Base-by-base conservation (phyloP, 306 rosid genomes). In the Glycine tomentella region DNA sequence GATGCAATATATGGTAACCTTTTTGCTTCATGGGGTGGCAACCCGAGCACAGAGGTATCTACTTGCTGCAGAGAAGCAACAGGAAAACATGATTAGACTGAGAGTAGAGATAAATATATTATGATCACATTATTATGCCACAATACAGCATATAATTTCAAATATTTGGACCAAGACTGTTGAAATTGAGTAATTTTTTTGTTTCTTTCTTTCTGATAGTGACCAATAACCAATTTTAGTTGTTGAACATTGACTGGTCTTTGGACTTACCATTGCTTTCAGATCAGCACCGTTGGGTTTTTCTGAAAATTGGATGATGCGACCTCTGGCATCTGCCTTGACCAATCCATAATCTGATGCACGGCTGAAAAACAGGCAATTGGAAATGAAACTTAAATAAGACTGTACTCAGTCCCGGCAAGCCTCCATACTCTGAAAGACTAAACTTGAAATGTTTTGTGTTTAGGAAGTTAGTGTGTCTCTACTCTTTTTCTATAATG, bases 311-410 rank as follows among this genome's bases (percentile, higher is more conserved):
- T 95, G 90, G 82, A 75, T 62, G 64, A 95, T 56, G 44, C 85
- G 88, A 51, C 92, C 97, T 88, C 91, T 86, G 77, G 90, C 65
- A 81, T 90, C 97, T 2, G 92, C 79, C 83, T 92, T 91, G 87
- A 92, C 91, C 87, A 95, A 87, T 66, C 98, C 98, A 59, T 82
- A 95, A 70, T 92, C 97, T 1, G 97, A 83, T 76, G 97, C 98
- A 1, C 95, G 98, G 81, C 98, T 92, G 91, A 71, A 87, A 85
- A 80, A 34, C 48, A 78, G n/a, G 44, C 17, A 70, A 46, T 80
- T 11, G 25, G 64, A 66, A 62, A 78, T 81, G 65, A 76, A 78
- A 53, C 48, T 63, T 63, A 70, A 72, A 36, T 42, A 76, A 25
- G 31, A 25, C 31, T 25, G 31, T 25, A 25, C 31, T 25, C 31